A percentile compares a stretch with the other conserved stretches of the same genome.
phyloP scores from a whole-genome alignment of 495 filamentous ascomycete genomes.

The Neurospora sp. region DNA sequence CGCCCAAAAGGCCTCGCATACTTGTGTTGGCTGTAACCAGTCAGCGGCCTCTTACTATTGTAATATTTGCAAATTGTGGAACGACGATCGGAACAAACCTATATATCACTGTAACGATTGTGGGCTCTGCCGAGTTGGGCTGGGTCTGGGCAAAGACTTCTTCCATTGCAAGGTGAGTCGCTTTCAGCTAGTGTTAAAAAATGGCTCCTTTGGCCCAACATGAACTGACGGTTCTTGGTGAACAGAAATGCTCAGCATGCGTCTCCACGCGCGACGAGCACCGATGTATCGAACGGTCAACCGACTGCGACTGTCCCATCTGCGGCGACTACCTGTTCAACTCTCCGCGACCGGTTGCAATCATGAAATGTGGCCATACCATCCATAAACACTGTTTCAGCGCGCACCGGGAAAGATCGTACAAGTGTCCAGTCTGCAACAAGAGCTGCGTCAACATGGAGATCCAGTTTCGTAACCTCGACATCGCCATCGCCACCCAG shows the following conservation, averaged over 20 bases:
- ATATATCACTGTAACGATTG: slow-evolving; percentile 98
- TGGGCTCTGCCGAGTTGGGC: slow-evolving; percentile 86
- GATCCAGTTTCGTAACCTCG: slow-evolving; percentile 79
- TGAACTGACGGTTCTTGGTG: neutral
- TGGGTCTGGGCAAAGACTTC: slow-evolving; percentile 91
- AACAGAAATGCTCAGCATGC: slow-evolving; percentile 80
- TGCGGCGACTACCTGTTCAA: slow-evolving; percentile 96
- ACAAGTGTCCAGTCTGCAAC: slow-evolving; percentile 91
- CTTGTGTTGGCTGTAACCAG: slow-evolving; percentile 65
- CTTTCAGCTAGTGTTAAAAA: neutral
- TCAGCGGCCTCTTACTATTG: slow-evolving; percentile 90
- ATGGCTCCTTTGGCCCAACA: neutral
- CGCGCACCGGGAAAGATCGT: slow-evolving; percentile 74
- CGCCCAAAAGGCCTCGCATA: slow-evolving; percentile 71
- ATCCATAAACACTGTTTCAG: slow-evolving; percentile 84
- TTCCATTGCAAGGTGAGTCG: slow-evolving; percentile 85
- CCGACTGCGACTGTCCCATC: slow-evolving; percentile 96
- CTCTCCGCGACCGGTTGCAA: slow-evolving; percentile 79
- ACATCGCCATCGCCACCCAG: slow-evolving; percentile 73
- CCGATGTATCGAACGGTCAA: slow-evolving; percentile 88
- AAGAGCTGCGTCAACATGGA: slow-evolving; percentile 96
- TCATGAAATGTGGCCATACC: slow-evolving; percentile 93
- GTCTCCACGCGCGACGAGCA: slow-evolving; percentile 75
- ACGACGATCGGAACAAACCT: slow-evolving; percentile 79
- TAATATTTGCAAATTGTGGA: slow-evolving; percentile 91